Evolutionary conservation across 768 basidiomycete genomes (phyloP).

Genomic region (Termitomyces titanicus): DNA sequence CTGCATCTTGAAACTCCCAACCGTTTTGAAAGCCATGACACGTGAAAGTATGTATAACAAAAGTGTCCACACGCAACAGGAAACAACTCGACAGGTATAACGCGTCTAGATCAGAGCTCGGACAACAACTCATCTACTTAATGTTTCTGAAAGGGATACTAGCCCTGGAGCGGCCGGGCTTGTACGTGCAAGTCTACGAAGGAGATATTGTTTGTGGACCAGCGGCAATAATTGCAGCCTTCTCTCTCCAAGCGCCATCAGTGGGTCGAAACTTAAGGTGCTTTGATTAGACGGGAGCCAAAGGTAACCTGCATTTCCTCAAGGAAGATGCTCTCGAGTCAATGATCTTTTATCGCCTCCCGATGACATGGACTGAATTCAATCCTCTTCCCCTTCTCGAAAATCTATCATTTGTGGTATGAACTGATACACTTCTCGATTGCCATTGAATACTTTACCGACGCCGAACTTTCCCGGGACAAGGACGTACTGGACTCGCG

Average conservation of each 20-base stretch:
- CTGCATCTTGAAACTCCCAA: too few relatives aligned
- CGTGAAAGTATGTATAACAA: not conserved
- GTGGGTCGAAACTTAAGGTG: conserved; percentile 24
- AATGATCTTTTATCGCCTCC: not conserved
- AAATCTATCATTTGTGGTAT: conserved; percentile 14
- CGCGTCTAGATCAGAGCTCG: not conserved
- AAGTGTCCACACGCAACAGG: not conserved
- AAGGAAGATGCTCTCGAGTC: conserved; percentile 20
- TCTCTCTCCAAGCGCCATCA: conserved; percentile 28
- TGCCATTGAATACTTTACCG: conserved; percentile 42
- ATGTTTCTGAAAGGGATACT: not conserved
- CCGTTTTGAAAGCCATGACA: too few relatives aligned
- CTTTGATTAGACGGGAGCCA: conserved; percentile 30
- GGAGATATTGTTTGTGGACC: conserved; percentile 64
- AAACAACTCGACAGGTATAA: not conserved
- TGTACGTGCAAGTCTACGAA: conserved; percentile 72
- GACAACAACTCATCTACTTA: not conserved
- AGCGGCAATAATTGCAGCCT: conserved; percentile 33
- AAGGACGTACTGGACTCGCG: conserved; percentile 33
- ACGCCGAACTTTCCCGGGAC: not conserved
- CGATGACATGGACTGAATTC: conserved; percentile 15
- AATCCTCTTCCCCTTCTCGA: conserved; percentile 16
- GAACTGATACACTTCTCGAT: conserved; percentile 74
- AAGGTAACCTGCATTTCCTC: conserved; percentile 10
- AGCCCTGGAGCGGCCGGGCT: conserved; percentile 5